Evolutionary conservation across 352 stramenopile species (phyloP).

Genomic region (Phytophthora vignae): DNA sequence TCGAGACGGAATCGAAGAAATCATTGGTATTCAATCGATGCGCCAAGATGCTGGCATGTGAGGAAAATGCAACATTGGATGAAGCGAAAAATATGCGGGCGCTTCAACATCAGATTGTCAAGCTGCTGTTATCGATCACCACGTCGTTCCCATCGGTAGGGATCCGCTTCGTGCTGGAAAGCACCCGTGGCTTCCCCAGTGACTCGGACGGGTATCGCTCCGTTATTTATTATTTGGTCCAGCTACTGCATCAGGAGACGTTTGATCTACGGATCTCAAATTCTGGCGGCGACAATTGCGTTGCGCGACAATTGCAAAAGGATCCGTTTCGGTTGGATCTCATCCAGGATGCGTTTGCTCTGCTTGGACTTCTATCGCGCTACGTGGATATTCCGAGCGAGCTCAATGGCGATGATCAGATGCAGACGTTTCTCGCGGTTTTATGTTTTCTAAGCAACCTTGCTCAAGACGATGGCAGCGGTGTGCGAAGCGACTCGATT

Average conservation of each 20-base stretch:
- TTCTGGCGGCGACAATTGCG: slow-evolving; percentile 26
- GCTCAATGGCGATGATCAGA: slow-evolving; percentile 56
- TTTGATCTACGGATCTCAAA: slow-evolving; percentile 55
- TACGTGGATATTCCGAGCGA: slow-evolving; percentile 75
- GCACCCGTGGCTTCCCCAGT: slow-evolving; percentile 54
- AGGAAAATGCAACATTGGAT: slow-evolving; percentile 13
- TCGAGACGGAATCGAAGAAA: slow-evolving; percentile 54
- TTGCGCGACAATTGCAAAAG: slow-evolving; percentile 28
- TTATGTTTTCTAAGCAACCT: slow-evolving; percentile 55
- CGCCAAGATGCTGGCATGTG: slow-evolving; percentile 58
- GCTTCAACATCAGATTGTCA: slow-evolving; percentile 69
- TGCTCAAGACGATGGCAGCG: slow-evolving; percentile 29
- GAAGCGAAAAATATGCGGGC: slow-evolving; percentile 35
- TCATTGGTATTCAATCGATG: slow-evolving; percentile 79
- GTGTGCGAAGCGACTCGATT: slow-evolving; percentile 54
- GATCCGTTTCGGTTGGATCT: slow-evolving; percentile 46
- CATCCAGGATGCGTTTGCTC: slow-evolving; percentile 63
- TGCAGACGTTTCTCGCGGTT: slow-evolving; percentile 66
- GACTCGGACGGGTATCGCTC: slow-evolving; percentile 65
- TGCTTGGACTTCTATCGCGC: slow-evolving; percentile 64
- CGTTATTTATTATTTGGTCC: slow-evolving; percentile 68
- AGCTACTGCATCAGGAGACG: slow-evolving; percentile 70
- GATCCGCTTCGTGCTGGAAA: slow-evolving; percentile 76
- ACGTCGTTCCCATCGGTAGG: slow-evolving; percentile 66
- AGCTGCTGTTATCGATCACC: slow-evolving; percentile 62